Conservation (phyloP, 345 rosid genomes). For the Aquilaria yunnanensis region DNA sequence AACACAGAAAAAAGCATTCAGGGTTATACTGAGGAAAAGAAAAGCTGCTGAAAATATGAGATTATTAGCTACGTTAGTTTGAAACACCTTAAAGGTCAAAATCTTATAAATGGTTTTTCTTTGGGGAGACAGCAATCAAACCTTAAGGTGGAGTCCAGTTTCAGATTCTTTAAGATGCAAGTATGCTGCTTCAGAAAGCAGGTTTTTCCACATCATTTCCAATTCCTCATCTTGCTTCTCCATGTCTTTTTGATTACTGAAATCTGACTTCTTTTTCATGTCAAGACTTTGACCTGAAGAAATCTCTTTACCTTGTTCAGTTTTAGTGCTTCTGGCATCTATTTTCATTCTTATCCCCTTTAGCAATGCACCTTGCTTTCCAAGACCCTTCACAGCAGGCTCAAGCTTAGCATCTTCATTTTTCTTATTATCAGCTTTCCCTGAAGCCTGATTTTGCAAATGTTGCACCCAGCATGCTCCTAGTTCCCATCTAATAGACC, state of each 20-base stretch:
- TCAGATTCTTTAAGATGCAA: constrained; percentile 82
- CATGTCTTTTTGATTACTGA: not conserved
- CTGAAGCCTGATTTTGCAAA: constrained; percentile 85
- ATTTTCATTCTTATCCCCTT: constrained; percentile 83
- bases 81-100: constrained; percentile 9
- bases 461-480: constrained; percentile 98
- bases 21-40: too few relatives aligned
- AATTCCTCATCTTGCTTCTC: constrained; percentile 56
- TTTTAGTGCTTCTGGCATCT: constrained; percentile 57
- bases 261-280: constrained; percentile 16
- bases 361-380: constrained; percentile 89
- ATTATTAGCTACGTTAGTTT: constrained; percentile 4
- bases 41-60: too few relatives aligned
- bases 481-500: constrained; percentile 87
- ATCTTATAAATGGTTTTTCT: constrained; percentile 1
- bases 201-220: constrained; percentile 58
- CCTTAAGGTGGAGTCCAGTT: constrained; percentile 94
- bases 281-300: constrained; percentile 31
- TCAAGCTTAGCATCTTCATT: constrained; percentile 71
- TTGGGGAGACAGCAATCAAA: constrained; percentile 26
- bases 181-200: constrained; percentile 75
- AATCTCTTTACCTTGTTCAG: constrained; percentile 55
- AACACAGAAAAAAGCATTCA: not conserved
- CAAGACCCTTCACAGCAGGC: constrained; percentile 91
- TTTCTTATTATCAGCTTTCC: constrained; percentile 64